Evolutionary conservation across 495 filamentous ascomycete genomes (phyloP).

Genomic region (Penicillium simplicissimum): DNA sequence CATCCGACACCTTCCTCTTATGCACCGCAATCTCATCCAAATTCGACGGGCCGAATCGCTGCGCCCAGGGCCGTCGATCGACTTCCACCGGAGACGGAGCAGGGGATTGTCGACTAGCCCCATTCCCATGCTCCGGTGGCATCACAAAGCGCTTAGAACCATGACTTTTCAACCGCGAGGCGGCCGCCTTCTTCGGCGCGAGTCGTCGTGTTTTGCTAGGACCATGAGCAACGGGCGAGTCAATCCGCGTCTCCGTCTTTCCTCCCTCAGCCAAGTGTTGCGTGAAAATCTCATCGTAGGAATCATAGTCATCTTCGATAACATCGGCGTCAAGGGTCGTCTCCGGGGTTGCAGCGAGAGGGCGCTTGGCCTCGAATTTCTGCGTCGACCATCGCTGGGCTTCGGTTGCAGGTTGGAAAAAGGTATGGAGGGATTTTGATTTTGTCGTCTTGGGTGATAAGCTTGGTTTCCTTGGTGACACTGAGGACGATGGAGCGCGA

Average conservation of each 20-base stretch:
- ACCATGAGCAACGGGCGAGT: background rate
- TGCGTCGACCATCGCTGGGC: slow-evolving; percentile 38
- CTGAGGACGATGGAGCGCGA: slow-evolving; percentile 22
- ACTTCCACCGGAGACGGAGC: slow-evolving; percentile 3
- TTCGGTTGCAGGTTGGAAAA: slow-evolving; percentile 28
- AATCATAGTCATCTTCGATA: slow-evolving; percentile 55
- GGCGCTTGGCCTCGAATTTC: slow-evolving; percentile 25
- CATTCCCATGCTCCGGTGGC: slow-evolving; percentile 7
- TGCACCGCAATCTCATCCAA: slow-evolving; percentile 89
- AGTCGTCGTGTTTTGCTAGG: slow-evolving; percentile 9
- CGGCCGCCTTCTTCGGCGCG: slow-evolving; percentile 13
- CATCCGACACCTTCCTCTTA: slow-evolving; percentile 88
- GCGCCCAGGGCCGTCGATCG: slow-evolving; percentile 71
- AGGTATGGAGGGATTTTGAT: slow-evolving; percentile 27
- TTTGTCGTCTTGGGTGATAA: slow-evolving; percentile 11
- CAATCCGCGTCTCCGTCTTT: slow-evolving; percentile 7
- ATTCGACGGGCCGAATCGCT: slow-evolving; percentile 71
- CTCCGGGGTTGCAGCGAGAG: slow-evolving; percentile 16
- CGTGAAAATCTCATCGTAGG: slow-evolving; percentile 47
- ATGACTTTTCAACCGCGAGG: slow-evolving; percentile 10
- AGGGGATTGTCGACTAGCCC: background rate
- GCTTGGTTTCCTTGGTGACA: slow-evolving; percentile 22
- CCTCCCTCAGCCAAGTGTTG: slow-evolving; percentile 19
- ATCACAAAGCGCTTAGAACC: slow-evolving; percentile 32
- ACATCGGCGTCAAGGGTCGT: slow-evolving; percentile 41